Percentiles rank a stretch among this genome's conserved stretches.
Evolutionary conservation across 1,284 basidiomycete species (phyloP).

Genomic region (Cutaneotrichosporon cutaneum): DNA sequence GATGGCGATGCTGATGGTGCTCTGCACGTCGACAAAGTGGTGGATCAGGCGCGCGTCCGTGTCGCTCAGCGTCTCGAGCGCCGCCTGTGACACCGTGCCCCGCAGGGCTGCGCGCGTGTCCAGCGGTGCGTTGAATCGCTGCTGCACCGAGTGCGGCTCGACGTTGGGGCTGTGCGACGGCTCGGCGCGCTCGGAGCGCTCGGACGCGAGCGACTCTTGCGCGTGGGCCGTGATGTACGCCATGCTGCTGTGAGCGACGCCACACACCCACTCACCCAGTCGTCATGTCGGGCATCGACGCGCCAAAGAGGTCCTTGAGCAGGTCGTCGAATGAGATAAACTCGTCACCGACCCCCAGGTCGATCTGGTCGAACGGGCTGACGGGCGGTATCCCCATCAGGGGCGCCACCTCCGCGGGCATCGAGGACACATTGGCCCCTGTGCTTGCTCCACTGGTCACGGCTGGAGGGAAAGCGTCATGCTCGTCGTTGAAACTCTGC

Average conservation of each 20-base stretch:
- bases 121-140: conserved; percentile 19
- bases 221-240: conserved; percentile 9
- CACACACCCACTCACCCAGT: background rate
- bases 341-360: conserved; percentile 3
- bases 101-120: conserved; percentile 19
- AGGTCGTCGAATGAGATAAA: conserved; percentile 19
- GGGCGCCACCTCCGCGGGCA: background rate
- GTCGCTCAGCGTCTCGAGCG: conserved; percentile 17
- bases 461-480: no score
- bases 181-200: background rate
- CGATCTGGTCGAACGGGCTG: background rate
- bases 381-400: background rate
- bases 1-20: conserved; percentile 15
- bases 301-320: conserved; percentile 19
- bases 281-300: conserved; percentile 6
- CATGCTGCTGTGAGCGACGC: background rate
- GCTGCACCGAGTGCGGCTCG: conserved; percentile 19
- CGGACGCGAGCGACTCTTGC: background rate
- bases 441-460: background rate
- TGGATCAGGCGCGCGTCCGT: conserved; percentile 18
- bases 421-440: background rate
- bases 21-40: conserved; percentile 23
- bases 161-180: conserved; percentile 15
- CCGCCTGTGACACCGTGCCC: conserved; percentile 6
- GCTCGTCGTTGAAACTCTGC: background rate